phyloP scores from a whole-genome alignment of 2,329 filamentous ascomycete genomes.

The Phoma sp. region DNA sequence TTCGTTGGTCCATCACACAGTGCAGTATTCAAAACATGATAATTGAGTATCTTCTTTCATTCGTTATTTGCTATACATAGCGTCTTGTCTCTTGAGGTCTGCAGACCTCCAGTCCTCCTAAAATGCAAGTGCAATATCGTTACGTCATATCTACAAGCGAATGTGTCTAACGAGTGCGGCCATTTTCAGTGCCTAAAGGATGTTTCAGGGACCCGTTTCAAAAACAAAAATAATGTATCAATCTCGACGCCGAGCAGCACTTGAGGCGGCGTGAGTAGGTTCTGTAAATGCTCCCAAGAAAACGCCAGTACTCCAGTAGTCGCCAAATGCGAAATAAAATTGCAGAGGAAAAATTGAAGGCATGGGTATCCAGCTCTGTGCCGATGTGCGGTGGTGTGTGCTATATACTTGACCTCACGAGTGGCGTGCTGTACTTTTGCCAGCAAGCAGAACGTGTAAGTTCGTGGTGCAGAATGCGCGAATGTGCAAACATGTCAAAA shows the following conservation, averaged over 20 bases:
- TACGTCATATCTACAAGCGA: constrained; percentile 17
- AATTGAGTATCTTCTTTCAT: not conserved
- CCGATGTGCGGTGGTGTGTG: constrained; percentile 9
- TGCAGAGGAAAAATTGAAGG: not conserved
- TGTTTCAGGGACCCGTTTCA: not conserved
- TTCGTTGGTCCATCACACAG: too few relatives aligned
- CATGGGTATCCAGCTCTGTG: constrained; percentile 12
- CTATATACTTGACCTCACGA: constrained; percentile 6
- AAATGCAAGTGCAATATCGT: constrained; percentile 8
- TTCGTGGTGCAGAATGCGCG: not conserved
- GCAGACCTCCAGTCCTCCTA: not conserved
- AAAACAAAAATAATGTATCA: not conserved
- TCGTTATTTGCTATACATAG: constrained; percentile 1
- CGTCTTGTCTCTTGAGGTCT: not conserved
- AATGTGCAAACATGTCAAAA: constrained; percentile 1
- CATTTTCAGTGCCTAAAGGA: constrained; percentile 2
- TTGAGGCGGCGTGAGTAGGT: constrained; percentile 4
- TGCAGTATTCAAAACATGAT: not conserved
- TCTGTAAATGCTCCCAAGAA: constrained; percentile 7
- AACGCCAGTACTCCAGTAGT: constrained; percentile 6
- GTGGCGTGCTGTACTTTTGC: not conserved
- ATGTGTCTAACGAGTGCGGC: constrained; percentile 11
- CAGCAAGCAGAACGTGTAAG: not conserved
- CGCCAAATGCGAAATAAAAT: not conserved
- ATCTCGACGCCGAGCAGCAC: constrained; percentile 13